Conservation (phyloP, 768 basidiomycete species). For the Wakefieldia striispora region DNA sequence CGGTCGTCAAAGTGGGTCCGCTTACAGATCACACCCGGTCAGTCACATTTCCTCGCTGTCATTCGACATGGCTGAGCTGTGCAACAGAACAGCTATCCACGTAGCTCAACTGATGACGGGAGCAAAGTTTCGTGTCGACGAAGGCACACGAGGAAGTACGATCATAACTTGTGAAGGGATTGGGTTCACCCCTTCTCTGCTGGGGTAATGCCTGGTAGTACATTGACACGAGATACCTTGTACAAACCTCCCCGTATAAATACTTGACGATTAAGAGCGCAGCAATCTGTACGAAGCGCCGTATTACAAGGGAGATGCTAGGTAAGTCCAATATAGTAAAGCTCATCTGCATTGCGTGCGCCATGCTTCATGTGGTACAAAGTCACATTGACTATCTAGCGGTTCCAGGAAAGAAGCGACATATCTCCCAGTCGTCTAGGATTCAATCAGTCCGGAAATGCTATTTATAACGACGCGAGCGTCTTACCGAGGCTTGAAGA, state of each 20-base stretch:
- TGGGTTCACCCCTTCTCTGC: conserved; percentile 42
- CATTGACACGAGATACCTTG: not conserved
- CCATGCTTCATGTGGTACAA: conserved; percentile 2
- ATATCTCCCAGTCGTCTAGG: conserved; percentile 81
- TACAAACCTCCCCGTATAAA: conserved; percentile 7
- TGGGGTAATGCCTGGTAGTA: not conserved
- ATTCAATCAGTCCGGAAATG: conserved; percentile 1
- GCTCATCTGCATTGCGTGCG: not conserved
- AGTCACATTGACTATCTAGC: conserved; percentile 26
- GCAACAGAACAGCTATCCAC: conserved; percentile 62
- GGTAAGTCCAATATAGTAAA: conserved; percentile 22
- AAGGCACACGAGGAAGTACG: conserved; percentile 38
- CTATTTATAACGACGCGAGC: not conserved
- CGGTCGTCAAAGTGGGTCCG: conserved; percentile 53
- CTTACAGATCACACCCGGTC: conserved; percentile 70
- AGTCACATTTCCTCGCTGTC: conserved; percentile 7
- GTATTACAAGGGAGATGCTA: conserved; percentile 22
- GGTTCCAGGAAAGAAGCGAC: conserved; percentile 84
- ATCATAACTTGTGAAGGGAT: conserved; percentile 64
- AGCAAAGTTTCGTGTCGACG: conserved; percentile 57
- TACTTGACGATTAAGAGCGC: conserved; percentile 22
- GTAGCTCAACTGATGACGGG: conserved; percentile 66
- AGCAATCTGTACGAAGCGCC: conserved; percentile 8
- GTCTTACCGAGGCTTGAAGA: conserved; percentile 84
- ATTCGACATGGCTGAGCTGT: not conserved